These are phyloP conservation scores for Pseudocercospora crystallina DNA, from an alignment of 2,329 filamentous ascomycete species.

Conservation along the genomic window DNA sequence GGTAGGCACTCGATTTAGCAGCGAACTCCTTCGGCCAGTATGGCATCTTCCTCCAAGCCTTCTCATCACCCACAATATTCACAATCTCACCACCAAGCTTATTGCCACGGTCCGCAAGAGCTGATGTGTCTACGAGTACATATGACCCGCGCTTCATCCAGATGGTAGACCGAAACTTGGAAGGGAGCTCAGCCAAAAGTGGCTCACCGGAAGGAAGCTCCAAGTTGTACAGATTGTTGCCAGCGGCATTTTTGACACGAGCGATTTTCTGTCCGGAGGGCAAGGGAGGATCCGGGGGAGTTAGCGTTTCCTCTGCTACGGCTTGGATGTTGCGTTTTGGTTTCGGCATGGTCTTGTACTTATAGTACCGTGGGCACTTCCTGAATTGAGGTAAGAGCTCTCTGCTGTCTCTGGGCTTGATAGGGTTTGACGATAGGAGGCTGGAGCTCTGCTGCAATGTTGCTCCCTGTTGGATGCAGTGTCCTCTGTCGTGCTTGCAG, in stretches of 20 bases:
- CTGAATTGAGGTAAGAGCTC: conserved; percentile 3
- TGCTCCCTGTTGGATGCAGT: not conserved
- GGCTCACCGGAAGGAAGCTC: conserved; percentile 65
- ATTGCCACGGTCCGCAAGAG: conserved; percentile 66
- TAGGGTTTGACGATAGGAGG: not conserved
- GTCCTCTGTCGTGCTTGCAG: conserved; percentile 6
- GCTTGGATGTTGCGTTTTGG: conserved; percentile 76
- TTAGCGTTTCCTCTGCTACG: conserved; percentile 70
- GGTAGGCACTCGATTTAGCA: conserved; percentile 57
- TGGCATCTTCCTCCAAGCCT: conserved; percentile 79
- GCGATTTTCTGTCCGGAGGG: conserved; percentile 63
- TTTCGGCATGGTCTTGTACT: conserved; percentile 58
- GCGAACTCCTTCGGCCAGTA: conserved; percentile 66
- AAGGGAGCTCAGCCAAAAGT: conserved; percentile 76
- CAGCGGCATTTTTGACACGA: conserved; percentile 76
- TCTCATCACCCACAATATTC: conserved; percentile 90
- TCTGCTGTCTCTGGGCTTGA: not conserved
- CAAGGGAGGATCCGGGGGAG: conserved; percentile 55
- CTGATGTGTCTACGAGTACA: conserved; percentile 74
- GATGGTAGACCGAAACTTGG: conserved; percentile 85
- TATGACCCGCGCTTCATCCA: conserved; percentile 90
- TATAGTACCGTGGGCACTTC: not conserved
- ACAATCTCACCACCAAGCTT: conserved; percentile 86
- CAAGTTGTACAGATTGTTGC: conserved; percentile 86
- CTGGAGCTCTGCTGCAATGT: conserved; percentile 6